phyloP scores from a whole-genome alignment of 768 basidiomycete species.

The Phanerochaete carnosa region DNA sequence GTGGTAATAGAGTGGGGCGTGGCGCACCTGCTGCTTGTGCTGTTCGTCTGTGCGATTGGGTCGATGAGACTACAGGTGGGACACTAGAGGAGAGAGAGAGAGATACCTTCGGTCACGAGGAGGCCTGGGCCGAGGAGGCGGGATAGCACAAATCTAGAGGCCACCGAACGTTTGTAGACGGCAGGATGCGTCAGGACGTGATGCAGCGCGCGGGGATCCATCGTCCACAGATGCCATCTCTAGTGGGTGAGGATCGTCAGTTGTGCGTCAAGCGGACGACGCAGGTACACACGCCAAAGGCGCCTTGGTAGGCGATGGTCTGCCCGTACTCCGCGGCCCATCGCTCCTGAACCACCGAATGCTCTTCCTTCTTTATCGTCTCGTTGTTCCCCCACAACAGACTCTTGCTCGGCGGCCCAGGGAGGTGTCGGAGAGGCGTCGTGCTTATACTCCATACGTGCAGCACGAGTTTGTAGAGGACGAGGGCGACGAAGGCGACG shows the following conservation, averaged over 20 bases:
- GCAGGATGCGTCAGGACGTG: slow-evolving; percentile 59
- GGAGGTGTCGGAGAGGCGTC: too few species aligned
- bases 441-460: too few species aligned
- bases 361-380: slow-evolving; percentile 40
- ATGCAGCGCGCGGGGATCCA: not conserved
- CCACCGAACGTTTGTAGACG: slow-evolving; percentile 54
- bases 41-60: slow-evolving; percentile 23
- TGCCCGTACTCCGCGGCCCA: slow-evolving; percentile 49
- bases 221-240: not conserved
- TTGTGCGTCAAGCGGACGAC: not conserved
- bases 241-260: not conserved
- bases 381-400: slow-evolving; percentile 47
- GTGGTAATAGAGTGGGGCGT: not conserved
- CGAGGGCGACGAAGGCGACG: not conserved
- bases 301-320: slow-evolving; percentile 40
- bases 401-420: too few species aligned
- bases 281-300: slow-evolving; percentile 40
- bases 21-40: slow-evolving; percentile 36
- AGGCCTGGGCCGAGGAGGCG: slow-evolving; percentile 43
- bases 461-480: not conserved
- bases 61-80: not conserved
- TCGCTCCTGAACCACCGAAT: slow-evolving; percentile 34
- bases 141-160: slow-evolving; percentile 33
- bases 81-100: not conserved
- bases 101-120: slow-evolving; percentile 38